Base-by-base conservation (phyloP, 257 asterid genomes). In the Solanum virginianum region DNA sequence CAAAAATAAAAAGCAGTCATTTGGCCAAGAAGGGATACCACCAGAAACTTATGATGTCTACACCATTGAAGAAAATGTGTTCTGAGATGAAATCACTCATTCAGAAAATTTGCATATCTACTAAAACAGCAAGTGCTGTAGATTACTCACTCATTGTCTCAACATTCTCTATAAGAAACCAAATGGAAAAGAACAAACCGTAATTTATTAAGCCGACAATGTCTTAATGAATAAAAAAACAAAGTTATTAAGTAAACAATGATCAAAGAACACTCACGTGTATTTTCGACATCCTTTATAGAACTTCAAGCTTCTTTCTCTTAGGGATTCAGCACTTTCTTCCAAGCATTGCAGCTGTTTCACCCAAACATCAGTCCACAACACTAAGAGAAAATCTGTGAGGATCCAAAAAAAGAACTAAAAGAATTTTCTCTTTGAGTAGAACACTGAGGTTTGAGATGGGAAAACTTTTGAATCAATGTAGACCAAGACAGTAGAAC, bases 281-380 rank as follows among this genome's bases (percentile, higher is more conserved):
- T 97, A 97, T 92, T 95, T 97, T 26, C 99, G 94, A 82, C 99
- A 93, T 86, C 99, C 99, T 90, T 97, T 97, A 90, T 96, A 97
- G 85, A 95, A 97, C 90, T 93, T 97, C 89, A 97, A 89, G 89
- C 99, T 93, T 87, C 99, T 90, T 68, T 97, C 99, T 85, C 99
- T 93, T 92, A 97, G 87, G 69, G 94, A 90, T 85, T 97, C 99
- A 51, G 98, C 92, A 90, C 96, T 88, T 88, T 97, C 99, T 92
- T 97, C 99, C 91, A 93, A 89, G 77, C 94, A 93, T 87, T 97
- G 99, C 84, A 97, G 91, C 99, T 97, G 91, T 87, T 90, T 56
- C 87, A 82, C 85, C 49, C 15, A 39, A 87, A 71, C 87, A 26
- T 39, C 80, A 69, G 86, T 36, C 82, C n/a, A 56, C 85, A 81